Percentiles rank a stretch among this genome's conserved stretches.
phyloP scores from a whole-genome alignment of 192 early-diverging fungal genomes.

The Lobosporangium transversale region DNA sequence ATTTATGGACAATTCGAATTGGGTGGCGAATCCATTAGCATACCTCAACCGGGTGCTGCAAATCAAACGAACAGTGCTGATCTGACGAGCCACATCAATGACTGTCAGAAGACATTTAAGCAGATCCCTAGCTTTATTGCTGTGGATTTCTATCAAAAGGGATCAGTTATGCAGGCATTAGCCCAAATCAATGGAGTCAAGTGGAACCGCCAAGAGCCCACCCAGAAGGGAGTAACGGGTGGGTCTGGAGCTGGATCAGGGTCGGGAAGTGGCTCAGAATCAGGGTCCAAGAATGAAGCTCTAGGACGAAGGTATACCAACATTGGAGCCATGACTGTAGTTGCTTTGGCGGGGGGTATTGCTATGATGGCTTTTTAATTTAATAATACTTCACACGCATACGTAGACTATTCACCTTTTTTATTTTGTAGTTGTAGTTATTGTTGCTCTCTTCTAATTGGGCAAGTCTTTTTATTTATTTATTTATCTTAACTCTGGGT shows the following conservation, averaged over 20 bases:
- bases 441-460: no score
- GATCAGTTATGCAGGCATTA: constrained; percentile 26
- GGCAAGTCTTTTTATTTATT: no score
- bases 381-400: background rate
- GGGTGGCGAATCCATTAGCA: constrained; percentile 43
- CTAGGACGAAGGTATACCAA: no score
- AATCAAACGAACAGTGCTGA: constrained; percentile 65
- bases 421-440: background rate
- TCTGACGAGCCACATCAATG: constrained; percentile 63
- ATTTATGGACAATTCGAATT: constrained; percentile 62
- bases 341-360: constrained; percentile 2
- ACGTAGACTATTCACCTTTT: background rate
- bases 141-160: constrained; percentile 79
- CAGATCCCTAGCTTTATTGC: constrained; percentile 75
- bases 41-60: constrained; percentile 64
- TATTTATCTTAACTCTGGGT: no score
- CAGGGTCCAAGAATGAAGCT: background rate
- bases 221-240: background rate
- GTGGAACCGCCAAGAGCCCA: constrained; percentile 17
- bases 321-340: background rate
- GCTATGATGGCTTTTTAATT: constrained; percentile 5
- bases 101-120: constrained; percentile 59
- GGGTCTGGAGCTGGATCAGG: background rate
- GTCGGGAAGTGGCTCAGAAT: constrained; percentile 3
- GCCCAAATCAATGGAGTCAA: constrained; percentile 35